Evolutionary conservation across 805 yeast species (phyloP).

Genomic region (Cyberlindnera euphorbiae): DNA sequence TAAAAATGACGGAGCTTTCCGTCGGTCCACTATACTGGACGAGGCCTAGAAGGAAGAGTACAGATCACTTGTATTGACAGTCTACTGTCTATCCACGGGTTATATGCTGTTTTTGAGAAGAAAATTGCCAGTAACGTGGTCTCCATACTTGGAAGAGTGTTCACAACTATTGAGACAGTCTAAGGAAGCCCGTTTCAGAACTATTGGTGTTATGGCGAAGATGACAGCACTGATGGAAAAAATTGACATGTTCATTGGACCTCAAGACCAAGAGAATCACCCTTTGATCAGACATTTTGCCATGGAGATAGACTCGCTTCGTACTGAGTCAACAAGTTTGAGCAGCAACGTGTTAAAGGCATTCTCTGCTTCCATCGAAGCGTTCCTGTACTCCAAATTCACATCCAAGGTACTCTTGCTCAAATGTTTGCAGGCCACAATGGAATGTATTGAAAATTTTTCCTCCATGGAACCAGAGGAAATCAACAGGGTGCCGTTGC

Average conservation of each 20-base stretch:
- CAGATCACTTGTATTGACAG: slow-evolving; percentile 47
- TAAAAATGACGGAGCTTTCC: slow-evolving; percentile 36
- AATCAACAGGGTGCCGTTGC: slow-evolving; percentile 18
- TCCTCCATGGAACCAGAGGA: slow-evolving; percentile 14
- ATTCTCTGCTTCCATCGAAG: slow-evolving; percentile 22
- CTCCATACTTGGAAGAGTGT: slow-evolving; percentile 55
- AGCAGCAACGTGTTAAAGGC: slow-evolving; percentile 15
- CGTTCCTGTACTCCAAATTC: slow-evolving; percentile 23
- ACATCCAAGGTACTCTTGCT: slow-evolving; percentile 9
- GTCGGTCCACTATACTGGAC: slow-evolving; percentile 34
- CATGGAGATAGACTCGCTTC: slow-evolving; percentile 15
- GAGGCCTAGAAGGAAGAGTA: slow-evolving; percentile 42
- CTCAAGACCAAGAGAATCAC: slow-evolving; percentile 16
- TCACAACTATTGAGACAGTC: slow-evolving; percentile 42
- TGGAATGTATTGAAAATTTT: slow-evolving; percentile 17
- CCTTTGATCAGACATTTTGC: slow-evolving; percentile 15
- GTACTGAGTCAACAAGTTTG: slow-evolving; percentile 7
- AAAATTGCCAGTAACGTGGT: slow-evolving; percentile 58
- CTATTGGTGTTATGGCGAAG: slow-evolving; percentile 54
- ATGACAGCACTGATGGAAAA: slow-evolving; percentile 58
- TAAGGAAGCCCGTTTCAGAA: slow-evolving; percentile 29
- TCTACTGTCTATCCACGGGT: slow-evolving; percentile 59
- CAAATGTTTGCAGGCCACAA: slow-evolving; percentile 22
- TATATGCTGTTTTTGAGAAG: slow-evolving; percentile 64
- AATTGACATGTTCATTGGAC: slow-evolving; percentile 28